Conservation (phyloP, 306 rosid genomes). For the Lathyrus aphaca region DNA sequence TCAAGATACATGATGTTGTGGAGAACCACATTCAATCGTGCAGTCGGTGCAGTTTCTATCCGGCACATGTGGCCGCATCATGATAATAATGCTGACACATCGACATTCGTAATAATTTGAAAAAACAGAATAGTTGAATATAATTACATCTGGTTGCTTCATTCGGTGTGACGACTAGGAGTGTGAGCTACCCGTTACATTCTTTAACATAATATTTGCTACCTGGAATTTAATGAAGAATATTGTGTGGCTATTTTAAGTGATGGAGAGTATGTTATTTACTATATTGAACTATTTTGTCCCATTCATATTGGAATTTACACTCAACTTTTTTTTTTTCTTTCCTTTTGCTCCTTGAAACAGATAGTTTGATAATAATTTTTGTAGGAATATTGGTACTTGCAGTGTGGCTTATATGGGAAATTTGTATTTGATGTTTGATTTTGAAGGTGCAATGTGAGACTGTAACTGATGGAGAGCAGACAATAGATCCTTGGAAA, state of each 20-base stretch:
- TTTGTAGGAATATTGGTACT: neutral
- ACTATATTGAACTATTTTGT: neutral
- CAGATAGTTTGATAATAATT: constrained; percentile 8
- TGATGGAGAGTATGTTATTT: constrained; percentile 1
- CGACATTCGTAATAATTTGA: neutral
- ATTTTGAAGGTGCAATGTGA: constrained; percentile 82
- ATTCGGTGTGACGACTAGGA: neutral
- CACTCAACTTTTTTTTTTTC: neutral
- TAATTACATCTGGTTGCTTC: neutral
- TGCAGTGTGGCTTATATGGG: constrained; percentile 21
- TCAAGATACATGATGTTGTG: too few relatives aligned
- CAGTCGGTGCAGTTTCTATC: too few relatives aligned
- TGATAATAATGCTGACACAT: neutral
- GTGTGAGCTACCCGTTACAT: neutral
- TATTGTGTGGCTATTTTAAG: neutral
- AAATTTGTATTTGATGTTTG: constrained; percentile 28
- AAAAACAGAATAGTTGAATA: neutral
- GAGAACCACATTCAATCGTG: too few relatives aligned
- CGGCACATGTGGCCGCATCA: too few relatives aligned
- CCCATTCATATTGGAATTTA: constrained; percentile 9
- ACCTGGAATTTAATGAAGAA: neutral
- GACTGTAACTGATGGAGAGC: constrained; percentile 66
- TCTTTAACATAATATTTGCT: neutral
- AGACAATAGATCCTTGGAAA: constrained; percentile 74
- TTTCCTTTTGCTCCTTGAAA: neutral